Base-by-base conservation (phyloP, 495 filamentous ascomycete species). In the Lophiotrema nucula region DNA sequence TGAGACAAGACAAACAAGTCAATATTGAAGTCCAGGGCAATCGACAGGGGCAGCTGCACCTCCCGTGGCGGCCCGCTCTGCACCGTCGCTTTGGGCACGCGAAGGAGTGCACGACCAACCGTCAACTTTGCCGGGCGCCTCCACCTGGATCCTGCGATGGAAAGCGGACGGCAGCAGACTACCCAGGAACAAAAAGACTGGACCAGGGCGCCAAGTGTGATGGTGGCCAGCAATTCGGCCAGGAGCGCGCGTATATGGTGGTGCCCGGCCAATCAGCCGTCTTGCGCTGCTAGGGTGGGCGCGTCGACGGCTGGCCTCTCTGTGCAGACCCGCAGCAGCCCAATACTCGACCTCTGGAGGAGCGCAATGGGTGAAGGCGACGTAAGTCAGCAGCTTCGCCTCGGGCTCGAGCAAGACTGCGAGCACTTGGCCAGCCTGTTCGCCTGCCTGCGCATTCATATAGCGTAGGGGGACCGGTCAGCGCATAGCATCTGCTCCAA, bases 381-480 rank as follows among this genome's bases (percentile, higher is more conserved):
- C 61, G 61, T 64, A 64, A 55, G 61, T 64, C 39, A 59, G 45
- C 53, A 62, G 58, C 41, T 51, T 51, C 52, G 44, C 45, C 58
- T 51, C 35, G 26, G 42, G 10, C 42, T 16, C 6, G 19, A 42
- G 19, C 37, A 51, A n/a, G 45, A 37, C 12, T 37, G 13, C 15
- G 35, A 4, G n/a, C 18, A 37, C 5, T 33, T 53, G 24, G 11
- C 24, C 18, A 13, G 39, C 18, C 31, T n/a, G n/a, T n/a, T 47
- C 8, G 25, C 24, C 19, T 23, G 15, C 53, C 3, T 31, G 15
- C 2, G 18, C 16, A 13, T 43, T 16, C 33, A 57, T 28, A 57
- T 48, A 48, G 31, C 10, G n/a, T 19, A 8, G 6, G 18, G 6
- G 23, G n/a, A 39, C 33, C 47, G 33, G 47, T 51, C n/a, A n/a